Base-by-base conservation (phyloP, 2,329 filamentous ascomycete genomes). In the Colletotrichum eremochloae region DNA sequence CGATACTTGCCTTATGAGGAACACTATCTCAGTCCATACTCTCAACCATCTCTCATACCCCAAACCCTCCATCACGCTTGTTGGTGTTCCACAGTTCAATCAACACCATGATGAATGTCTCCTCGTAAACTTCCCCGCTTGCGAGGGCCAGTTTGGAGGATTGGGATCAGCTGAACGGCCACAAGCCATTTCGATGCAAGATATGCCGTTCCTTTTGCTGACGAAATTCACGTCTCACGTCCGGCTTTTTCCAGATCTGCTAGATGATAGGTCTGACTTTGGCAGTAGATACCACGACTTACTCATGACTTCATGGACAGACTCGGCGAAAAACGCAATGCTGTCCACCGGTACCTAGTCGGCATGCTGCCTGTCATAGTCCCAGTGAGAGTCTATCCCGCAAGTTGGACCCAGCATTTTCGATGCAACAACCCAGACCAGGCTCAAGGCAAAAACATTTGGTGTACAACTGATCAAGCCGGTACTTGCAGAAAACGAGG, bases 101-200 rank as follows among this genome's bases (percentile, higher is more conserved):
- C 15, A 31, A 71, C 24, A 65, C 52, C 58, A 63, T 24, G 53
- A 12, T 8, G 14, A 36, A 58, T 24, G n/a, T 52, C 50, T 72
- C 38, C 46, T 64, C 36, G 4, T 31, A 58, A 42, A 82, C 1
- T 75, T 86, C 31, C 79, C 84, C 8, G 77, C 78, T 53, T 85
- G 84, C 81, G 84, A 87, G 55, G 77, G 78, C 60, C 58, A 64
- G 33, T 42, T 46, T 58, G 24, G 24, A 61, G 29, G 29, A 29
- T 20, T 44, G 14, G 60, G 60, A 69, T 69, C 65, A 68, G 64
- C 57, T 53, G 64, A 63, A 57, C 46, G 33, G 52, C 52, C 38
- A 31, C 52, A 40, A 52, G 33, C 44, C 68, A 62, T 57, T 33
- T 63, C 66, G 40, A 61, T 61, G 40, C 58, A 40, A 64, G 60